phyloP scores from a whole-genome alignment of 805 yeast species.

The Tetrapisispora nanseiensis region DNA sequence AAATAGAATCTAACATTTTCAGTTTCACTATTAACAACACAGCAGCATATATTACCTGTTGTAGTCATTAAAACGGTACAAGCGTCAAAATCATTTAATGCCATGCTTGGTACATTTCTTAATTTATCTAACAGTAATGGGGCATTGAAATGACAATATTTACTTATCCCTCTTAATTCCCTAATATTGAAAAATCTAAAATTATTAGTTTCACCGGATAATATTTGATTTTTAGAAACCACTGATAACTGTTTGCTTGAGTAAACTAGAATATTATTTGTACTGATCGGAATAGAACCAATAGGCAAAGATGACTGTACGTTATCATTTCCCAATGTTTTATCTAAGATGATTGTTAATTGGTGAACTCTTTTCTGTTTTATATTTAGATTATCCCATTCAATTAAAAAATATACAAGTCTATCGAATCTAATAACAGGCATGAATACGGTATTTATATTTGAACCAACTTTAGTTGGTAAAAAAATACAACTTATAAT shows the following conservation, averaged over 20 bases:
- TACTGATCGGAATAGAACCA: conserved; percentile 15
- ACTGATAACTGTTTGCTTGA: conserved; percentile 9
- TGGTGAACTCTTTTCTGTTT: conserved; percentile 20
- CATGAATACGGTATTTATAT: conserved; percentile 12
- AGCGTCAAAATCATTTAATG: conserved; percentile 6
- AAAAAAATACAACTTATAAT: conserved; percentile 15
- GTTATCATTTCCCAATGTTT: not conserved
- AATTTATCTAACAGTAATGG: conserved; percentile 14
- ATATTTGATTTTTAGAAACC: conserved; percentile 22
- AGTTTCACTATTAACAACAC: conserved; percentile 9
- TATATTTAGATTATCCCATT: conserved; percentile 17
- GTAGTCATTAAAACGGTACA: conserved; percentile 18
- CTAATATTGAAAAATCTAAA: conserved; percentile 7
- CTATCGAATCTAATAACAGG: conserved; percentile 13
- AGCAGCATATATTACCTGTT: conserved; percentile 19
- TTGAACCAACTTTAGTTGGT: conserved; percentile 3
- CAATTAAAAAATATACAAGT: conserved; percentile 19
- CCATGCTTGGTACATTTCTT: conserved; percentile 2
- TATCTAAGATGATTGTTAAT: conserved; percentile 15
- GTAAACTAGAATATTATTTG: conserved; percentile 11
- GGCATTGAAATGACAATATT: conserved; percentile 12
- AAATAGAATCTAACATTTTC: conserved; percentile 10
- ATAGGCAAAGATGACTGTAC: conserved; percentile 2
- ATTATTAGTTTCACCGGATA: conserved; percentile 22
- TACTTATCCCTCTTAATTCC: conserved; percentile 12